Percentiles rank a stretch among this genome's conserved stretches.
Evolutionary conservation across 441 rosid species (phyloP).

Genomic region (Raphanus hybrid): DNA sequence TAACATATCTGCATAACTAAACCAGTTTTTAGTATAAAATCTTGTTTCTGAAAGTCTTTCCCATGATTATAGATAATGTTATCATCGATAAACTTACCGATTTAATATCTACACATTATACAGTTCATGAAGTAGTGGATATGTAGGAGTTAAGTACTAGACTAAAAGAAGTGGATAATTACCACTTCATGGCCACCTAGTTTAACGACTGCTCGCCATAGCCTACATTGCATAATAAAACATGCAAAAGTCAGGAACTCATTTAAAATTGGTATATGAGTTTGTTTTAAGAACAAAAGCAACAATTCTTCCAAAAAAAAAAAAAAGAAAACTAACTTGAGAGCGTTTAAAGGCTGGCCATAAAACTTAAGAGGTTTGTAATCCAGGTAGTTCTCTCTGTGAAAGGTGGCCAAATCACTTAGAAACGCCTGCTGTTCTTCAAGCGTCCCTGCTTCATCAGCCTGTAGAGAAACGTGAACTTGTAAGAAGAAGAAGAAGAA

Average conservation of each 20-base stretch:
- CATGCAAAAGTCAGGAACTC: slow-evolving; percentile 41
- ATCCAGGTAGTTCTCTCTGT: slow-evolving; percentile 61
- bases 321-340: slow-evolving; percentile 57
- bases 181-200: slow-evolving; percentile 97
- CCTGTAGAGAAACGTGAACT: slow-evolving; percentile 51
- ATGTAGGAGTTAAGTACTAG: slow-evolving; percentile 17
- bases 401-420: slow-evolving; percentile 73
- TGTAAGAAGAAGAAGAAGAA: slow-evolving; percentile 20
- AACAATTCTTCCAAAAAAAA: slow-evolving; percentile 16
- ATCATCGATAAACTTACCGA: no score
- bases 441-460: slow-evolving; percentile 67
- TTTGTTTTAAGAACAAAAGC: slow-evolving; percentile 10
- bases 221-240: slow-evolving; percentile 53
- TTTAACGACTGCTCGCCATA: slow-evolving; percentile 83
- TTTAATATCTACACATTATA: neutral
- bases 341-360: slow-evolving; percentile 74
- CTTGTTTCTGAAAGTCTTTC: slow-evolving; percentile 11
- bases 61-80: no score
- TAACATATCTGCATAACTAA: slow-evolving; percentile 12
- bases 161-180: slow-evolving; percentile 36
- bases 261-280: neutral
- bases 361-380: slow-evolving; percentile 84
- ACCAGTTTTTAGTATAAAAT: neutral
- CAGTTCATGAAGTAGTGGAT: slow-evolving; percentile 7
- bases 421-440: slow-evolving; percentile 73